Base-by-base conservation (phyloP, 2,329 filamentous ascomycete genomes). In the Colletotrichum coccodes region DNA sequence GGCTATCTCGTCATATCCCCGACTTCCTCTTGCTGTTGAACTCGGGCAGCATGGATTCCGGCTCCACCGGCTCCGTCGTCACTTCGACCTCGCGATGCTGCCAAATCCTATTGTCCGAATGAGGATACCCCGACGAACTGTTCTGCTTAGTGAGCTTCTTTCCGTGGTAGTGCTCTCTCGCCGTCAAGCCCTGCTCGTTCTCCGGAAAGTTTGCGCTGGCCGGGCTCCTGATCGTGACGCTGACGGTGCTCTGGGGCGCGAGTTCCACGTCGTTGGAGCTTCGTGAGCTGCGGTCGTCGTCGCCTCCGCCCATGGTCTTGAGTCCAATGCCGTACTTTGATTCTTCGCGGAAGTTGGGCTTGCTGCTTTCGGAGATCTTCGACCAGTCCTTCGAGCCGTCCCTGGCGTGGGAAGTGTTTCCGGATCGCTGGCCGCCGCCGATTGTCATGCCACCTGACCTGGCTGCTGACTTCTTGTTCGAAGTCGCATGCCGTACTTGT, bases 281-380 rank as follows among this genome's bases (percentile, higher is more conserved):
- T 3, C 56, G 66, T 4, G 62, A 65, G 36, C 66, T 69, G 30
- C 70, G 68, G 32, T 60, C 68, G 26, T 72, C 71, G 54, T 70
- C 70, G 32, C 65, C 60, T 7, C 59, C 70, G 8, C 63, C 70
- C 60, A 68, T 70, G 0, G 71, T 72, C 30, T 68, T 60, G n/a
- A 72, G 70, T 7, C 71, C 71, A 54, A 72, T 72, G 34, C 71
- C 71, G 23, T 69, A 69, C 56, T 69, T 69, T 28, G 66, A 49
- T 26, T 69, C 66, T 9, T 69, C 66, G 21, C 61, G 62, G 3
- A 60, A 30, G 3, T 11, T 44, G 1, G 52, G 14, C 32, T 64
- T 68, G 30, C 34, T 42, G 2, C 16, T 40, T 6, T 60, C 54
- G 7, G 62, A 18, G 3, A 60, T 3, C 32, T 60, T 68, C 0